Evolutionary conservation across 768 basidiomycete species (phyloP).

Genomic region (Podaxis sp.): DNA sequence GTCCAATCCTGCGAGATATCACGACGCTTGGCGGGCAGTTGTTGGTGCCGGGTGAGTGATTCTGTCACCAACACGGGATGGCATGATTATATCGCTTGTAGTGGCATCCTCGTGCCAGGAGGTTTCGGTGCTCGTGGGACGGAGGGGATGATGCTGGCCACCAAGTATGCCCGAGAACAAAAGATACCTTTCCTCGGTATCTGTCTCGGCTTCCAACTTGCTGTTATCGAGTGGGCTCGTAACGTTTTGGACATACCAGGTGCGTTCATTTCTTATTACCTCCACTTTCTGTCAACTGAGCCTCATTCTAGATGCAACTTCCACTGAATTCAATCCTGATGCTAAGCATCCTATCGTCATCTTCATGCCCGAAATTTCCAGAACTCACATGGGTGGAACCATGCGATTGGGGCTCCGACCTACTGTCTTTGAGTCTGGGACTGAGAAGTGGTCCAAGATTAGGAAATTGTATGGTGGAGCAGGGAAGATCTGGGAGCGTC

Average conservation of each 20-base stretch:
- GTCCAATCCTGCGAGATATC: constrained; percentile 80
- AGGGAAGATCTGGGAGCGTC: constrained; percentile 89
- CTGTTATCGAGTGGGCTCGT: constrained; percentile 92
- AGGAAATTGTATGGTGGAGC: constrained; percentile 81
- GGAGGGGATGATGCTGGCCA: constrained; percentile 98
- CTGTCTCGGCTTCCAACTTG: constrained; percentile 96
- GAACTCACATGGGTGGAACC: constrained; percentile 98
- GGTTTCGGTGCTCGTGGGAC: constrained; percentile 93
- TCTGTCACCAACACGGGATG: background rate
- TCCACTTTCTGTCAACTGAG: background rate
- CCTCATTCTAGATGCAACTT: constrained; percentile 66
- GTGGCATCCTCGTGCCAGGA: constrained; percentile 95
- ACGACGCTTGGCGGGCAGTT: constrained; percentile 92
- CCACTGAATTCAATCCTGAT: constrained; percentile 69
- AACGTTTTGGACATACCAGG: constrained; percentile 71
- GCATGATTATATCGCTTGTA: constrained; percentile 21
- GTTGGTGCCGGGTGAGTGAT: constrained; percentile 78
- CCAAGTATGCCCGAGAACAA: constrained; percentile 94
- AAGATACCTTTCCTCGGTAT: constrained; percentile 94
- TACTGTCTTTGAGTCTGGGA: constrained; percentile 76
- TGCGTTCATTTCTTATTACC: constrained; percentile 26
- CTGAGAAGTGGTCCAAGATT: constrained; percentile 65
- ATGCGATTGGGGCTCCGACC: constrained; percentile 99
- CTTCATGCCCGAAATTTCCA: constrained; percentile 99
- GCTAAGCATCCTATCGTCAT: constrained; percentile 73